Evolutionary conservation across 352 stramenopile species (phyloP), one percentile per base, ranked within the genome.

Genomic region (Phytophthora rubi): DNA sequence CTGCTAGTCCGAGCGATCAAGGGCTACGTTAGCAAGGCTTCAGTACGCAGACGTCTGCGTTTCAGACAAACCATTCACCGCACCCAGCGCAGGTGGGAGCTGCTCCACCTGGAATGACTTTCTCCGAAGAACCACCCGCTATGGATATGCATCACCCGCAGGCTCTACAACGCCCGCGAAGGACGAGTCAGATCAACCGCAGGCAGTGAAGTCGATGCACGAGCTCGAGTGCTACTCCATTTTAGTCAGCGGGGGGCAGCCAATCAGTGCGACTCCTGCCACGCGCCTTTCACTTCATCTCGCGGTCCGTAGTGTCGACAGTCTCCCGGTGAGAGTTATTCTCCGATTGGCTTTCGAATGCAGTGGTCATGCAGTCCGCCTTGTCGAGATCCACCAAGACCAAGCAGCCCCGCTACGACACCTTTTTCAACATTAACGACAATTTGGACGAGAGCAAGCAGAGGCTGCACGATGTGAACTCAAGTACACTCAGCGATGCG

Each of bases 391-490:
- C 48, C 35, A 61, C 28, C 15, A 47, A 64, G 6, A 47, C 53
- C 35, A 61, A 68, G n/a, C 47, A 64, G 18, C n/a, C 53, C 13
- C 53, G 48, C n/a, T 76, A 76, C 62, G 47, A 53, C 26, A 72
- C 68, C 21, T 76, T 76, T 47, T 4, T 53, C 30, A 68, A 5
- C 47, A 33, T 42, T 26, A 58, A 9, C 26, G 45, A 61, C 26
- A 16, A 53, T 1, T 59, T 73, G 18, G 53, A 56, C 35, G 23
- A 47, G 9, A 59, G 47, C 16, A 70, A 70, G 54, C 54, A 60
- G 33, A 39, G 37, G 16, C 35, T 64, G 49, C 63, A 37, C n/a
- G 35, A 35, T 21, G 55, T 33, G 2, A 16, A 6, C 16, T 62
- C 44, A 12, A 44, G 42, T 65, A 70, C 60, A 1, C 67, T 54